Evolutionary conservation across 805 yeast genomes (phyloP).

Genomic region (Metschnikowia baotianmanensis): DNA sequence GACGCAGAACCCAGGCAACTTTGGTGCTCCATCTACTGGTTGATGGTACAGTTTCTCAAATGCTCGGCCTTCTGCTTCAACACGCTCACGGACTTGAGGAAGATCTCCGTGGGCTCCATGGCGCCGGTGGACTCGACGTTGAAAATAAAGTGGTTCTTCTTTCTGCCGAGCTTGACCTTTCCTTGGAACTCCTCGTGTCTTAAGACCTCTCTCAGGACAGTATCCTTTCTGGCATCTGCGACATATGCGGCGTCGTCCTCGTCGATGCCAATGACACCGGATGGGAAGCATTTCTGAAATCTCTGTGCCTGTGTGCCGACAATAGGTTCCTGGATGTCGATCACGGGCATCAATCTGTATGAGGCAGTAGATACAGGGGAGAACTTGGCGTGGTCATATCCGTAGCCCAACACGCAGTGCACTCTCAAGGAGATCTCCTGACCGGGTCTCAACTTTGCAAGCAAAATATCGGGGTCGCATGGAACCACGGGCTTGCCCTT

Average conservation of each 20-base stretch:
- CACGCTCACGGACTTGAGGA: conserved; percentile 83
- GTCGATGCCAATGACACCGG: conserved; percentile 83
- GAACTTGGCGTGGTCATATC: conserved; percentile 94
- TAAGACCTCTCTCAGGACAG: conserved; percentile 94
- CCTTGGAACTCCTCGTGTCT: conserved; percentile 90
- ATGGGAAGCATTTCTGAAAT: conserved; percentile 88
- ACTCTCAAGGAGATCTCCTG: conserved; percentile 91
- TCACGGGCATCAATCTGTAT: conserved; percentile 86
- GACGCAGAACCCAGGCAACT: conserved; percentile 5
- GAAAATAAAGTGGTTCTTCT: conserved; percentile 89
- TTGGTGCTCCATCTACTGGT: conserved; percentile 35
- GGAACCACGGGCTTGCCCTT: conserved; percentile 67
- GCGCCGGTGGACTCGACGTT: conserved; percentile 96
- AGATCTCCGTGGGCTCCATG: conserved; percentile 94
- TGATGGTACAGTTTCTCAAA: conserved; percentile 74
- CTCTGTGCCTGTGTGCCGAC: conserved; percentile 71
- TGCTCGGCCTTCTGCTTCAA: conserved; percentile 82
- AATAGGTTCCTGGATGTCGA: conserved; percentile 72
- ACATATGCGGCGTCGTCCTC: conserved; percentile 71
- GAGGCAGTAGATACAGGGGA: conserved; percentile 98
- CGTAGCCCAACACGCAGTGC: conserved; percentile 89
- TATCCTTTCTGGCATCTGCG: conserved; percentile 88
- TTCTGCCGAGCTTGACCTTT: conserved; percentile 87
- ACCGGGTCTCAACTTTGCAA: conserved; percentile 94
- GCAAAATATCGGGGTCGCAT: conserved; percentile 81